Base-by-base conservation (phyloP, 2,329 filamentous ascomycete species). In the Ophiostoma populinum region DNA sequence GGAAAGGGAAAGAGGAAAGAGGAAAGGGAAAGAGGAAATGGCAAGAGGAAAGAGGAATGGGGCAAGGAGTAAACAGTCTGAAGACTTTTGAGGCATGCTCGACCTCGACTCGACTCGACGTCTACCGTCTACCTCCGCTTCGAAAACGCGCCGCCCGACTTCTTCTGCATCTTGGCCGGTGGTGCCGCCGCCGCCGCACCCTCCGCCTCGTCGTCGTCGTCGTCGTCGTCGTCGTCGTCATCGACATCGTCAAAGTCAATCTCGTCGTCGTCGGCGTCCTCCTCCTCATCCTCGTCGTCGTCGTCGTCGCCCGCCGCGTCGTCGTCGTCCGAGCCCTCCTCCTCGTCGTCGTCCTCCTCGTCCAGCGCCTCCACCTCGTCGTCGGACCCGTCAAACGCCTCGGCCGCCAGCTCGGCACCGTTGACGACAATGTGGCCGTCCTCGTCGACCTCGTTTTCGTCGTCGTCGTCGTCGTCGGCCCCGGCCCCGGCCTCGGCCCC, bases 271-370 rank as follows among this genome's bases (percentile, higher is more conserved):
- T 74, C 67, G 20, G 78, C 74, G 47, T 85, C 69, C 1, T 81
- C 85, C 53, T 94, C 86, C 2, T 94, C 80, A 51, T 90, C 93
- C 6, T 34, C 31, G 3, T 37, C 26, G 9, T 32, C 34, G 12
- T 36, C 33, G 10, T 40, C 42, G 12, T 42, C 43, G 5, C 42
- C 64, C 13, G 63, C 50, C 19, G 75, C 67, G 21, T 78, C 73
- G 48, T 86, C 69, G 1, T 80, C 85, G 54, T 94, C 86, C 2
- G 93, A 80, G 51, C 90, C 93, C 36, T 93, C 77, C 6, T 36
- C 27, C 16, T 29, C 31, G 2, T 33, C 18, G n/a, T 39, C 34
- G 29, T 32, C 30, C 4, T 32, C 30, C 30, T 32, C 30, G 13
- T 32, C 92, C 66, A 19, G 65, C 70, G 15, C 71, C 72, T 43